Base-by-base conservation (phyloP, 1,284 basidiomycete species). In the Mixia osmundae region DNA sequence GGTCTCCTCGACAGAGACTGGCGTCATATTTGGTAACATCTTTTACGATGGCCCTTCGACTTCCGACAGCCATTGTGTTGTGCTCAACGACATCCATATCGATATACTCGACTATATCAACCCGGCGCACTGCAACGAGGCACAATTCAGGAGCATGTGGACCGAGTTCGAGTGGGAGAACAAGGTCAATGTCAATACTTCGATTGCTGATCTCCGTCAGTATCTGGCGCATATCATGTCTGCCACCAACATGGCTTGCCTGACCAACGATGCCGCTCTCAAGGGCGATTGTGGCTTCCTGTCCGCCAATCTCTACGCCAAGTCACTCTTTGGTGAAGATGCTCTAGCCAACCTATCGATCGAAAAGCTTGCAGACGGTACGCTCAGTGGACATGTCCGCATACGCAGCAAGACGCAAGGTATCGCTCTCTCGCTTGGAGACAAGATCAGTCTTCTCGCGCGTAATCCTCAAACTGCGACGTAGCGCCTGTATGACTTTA, bases 51-150 rank as follows among this genome's bases (percentile, higher is more conserved):
- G 77, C n/a, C 71, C 72, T 4, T 77, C 74, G 32, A 71, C 85
- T 47, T 66, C 72, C 0, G 44, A 72, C 72, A 33, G 82, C 72
- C 57, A 65, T 52, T 56, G 83, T 82, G 59, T 61, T 19, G 87
- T 97, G 33, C 58, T 95, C 51, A 94, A 85, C 57, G 89, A 95
- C 58, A 87, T 95, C 41, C 85, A 95, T 58, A 82, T 95, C 46
- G 91, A 97, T 57, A 95, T 97, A 48, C 89, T 97, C 78, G 89
- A 95, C 57, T 97, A 95, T 58, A 97, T 97, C 63, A 83, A 91
- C 56, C 87, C 89, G 0, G 82, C 85, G 3, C 79, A 79, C 53
- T 91, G 85, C 59, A 91, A 76, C 41, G 89, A 99, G 57, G 72
- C 77, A 22, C 79, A 89, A 68, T 89, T 89, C 70, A 70, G 83